These are phyloP conservation scores for Phytophthora cryptogea DNA, from an alignment of 352 stramenopile genomes.

Conservation along the genomic window DNA sequence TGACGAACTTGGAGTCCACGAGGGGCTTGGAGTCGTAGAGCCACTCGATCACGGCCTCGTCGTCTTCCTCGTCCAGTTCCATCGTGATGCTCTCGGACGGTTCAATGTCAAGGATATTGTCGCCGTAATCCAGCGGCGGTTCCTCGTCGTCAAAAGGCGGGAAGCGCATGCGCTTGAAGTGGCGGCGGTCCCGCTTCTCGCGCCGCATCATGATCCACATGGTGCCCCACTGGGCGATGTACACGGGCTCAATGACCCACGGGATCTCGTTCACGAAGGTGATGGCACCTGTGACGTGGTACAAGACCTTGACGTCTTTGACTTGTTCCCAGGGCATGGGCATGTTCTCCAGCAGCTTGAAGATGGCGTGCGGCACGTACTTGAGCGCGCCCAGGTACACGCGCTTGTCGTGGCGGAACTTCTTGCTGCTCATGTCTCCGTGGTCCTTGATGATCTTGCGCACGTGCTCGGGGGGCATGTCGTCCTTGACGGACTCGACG, in stretches of 20 bases:
- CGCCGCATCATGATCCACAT: conserved; percentile 99
- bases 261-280: conserved; percentile 99
- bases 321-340: conserved; percentile 99
- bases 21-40: conserved; percentile 98
- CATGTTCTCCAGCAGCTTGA: conserved; percentile 99
- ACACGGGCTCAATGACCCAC: conserved; percentile 99
- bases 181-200: conserved; percentile 98
- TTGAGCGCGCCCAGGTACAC: conserved; percentile 99
- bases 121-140: conserved; percentile 94
- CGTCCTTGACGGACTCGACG: conserved; percentile 91
- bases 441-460: conserved; percentile 99
- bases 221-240: conserved; percentile 99
- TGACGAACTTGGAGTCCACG: conserved; percentile 93
- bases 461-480: conserved; percentile 96
- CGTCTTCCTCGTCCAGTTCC: conserved; percentile 96
- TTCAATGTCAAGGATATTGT: conserved; percentile 98
- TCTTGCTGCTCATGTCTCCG: conserved; percentile 99
- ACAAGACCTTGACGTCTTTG: conserved; percentile 99
- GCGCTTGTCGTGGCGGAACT: conserved; percentile 98
- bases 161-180: conserved; percentile 99
- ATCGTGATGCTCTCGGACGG: conserved; percentile 97
- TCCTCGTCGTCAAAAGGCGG: conserved; percentile 99
- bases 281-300: conserved; percentile 99
- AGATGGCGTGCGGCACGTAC: conserved; percentile 99
- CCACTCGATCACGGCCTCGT: conserved; percentile 96